These are phyloP conservation scores for Coemansia javaensis DNA, from an alignment of 192 early-diverging fungal species.

Conservation along the genomic window DNA sequence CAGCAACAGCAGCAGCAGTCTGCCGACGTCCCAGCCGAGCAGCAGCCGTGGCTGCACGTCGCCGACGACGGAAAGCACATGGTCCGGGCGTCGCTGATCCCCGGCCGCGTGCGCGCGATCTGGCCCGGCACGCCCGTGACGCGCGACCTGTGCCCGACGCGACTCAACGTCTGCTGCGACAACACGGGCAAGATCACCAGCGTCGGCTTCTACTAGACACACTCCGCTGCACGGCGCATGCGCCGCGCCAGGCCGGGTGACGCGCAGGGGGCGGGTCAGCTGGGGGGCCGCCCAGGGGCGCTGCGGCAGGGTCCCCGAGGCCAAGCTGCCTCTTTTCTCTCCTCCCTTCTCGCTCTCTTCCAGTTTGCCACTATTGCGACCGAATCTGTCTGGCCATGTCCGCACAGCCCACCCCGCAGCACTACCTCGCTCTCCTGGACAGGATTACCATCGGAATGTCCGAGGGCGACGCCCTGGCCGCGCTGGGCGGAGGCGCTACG, in stretches of 20 bases:
- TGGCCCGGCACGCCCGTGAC: slow-evolving; percentile 25
- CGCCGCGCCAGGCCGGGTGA: too few relatives aligned
- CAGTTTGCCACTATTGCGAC: background rate
- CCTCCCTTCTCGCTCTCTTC: background rate
- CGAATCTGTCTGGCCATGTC: too few relatives aligned
- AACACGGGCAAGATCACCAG: slow-evolving; percentile 8
- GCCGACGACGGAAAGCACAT: background rate
- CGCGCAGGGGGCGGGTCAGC: background rate
- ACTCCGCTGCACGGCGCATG: too few relatives aligned
- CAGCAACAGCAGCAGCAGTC: background rate
- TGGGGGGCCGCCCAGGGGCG: background rate
- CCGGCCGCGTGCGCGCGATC: slow-evolving; percentile 21
- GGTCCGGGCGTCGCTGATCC: slow-evolving; percentile 24
- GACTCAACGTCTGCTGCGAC: slow-evolving; percentile 28
- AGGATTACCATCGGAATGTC: too few relatives aligned
- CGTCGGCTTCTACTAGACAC: slow-evolving; percentile 15
- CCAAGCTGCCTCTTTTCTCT: background rate
- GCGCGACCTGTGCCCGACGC: slow-evolving; percentile 19
- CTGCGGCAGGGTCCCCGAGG: too few relatives aligned
- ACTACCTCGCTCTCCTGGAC: background rate
- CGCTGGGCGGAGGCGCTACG: background rate
- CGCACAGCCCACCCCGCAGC: background rate
- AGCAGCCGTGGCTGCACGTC: slow-evolving; percentile 6
- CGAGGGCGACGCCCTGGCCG: too few relatives aligned
- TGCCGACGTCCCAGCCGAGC: background rate